Evolutionary conservation across 2,329 filamentous ascomycete species (phyloP).

Genomic region (Seiridium cupressi): DNA sequence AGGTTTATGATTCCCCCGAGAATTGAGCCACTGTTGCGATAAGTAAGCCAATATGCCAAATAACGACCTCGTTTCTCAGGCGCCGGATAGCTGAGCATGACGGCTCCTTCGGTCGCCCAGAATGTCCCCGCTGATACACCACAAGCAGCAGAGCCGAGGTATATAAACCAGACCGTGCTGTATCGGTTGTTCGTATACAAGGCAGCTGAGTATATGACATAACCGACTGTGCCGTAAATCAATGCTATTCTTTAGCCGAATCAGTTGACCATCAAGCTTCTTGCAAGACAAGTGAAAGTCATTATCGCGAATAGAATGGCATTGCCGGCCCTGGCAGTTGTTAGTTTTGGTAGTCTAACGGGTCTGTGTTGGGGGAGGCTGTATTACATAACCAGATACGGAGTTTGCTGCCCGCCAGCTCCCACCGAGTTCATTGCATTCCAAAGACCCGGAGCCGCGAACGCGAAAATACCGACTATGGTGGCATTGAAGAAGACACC

Average conservation of each 20-base stretch:
- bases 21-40: slow-evolving; percentile 14
- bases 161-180: slow-evolving; percentile 40
- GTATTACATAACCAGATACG: slow-evolving; percentile 25
- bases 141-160: slow-evolving; percentile 39
- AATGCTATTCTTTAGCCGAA: slow-evolving; percentile 17
- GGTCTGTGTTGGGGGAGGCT: background rate
- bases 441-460: slow-evolving; percentile 27
- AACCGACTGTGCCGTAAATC: slow-evolving; percentile 41
- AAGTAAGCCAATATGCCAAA: slow-evolving; percentile 19
- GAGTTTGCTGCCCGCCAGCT: slow-evolving; percentile 25
- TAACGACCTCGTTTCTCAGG: slow-evolving; percentile 7
- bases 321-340: slow-evolving; percentile 6
- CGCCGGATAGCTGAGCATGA: slow-evolving; percentile 9
- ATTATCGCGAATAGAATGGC: slow-evolving; percentile 9
- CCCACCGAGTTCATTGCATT: slow-evolving; percentile 29
- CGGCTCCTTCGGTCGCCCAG: slow-evolving; percentile 7
- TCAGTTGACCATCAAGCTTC: slow-evolving; percentile 7
- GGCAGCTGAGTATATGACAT: slow-evolving; percentile 39
- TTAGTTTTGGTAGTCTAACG: background rate
- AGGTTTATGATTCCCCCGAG: slow-evolving; percentile 16
- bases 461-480: slow-evolving; percentile 21
- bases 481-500: slow-evolving; percentile 27
- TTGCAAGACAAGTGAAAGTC: slow-evolving; percentile 4
- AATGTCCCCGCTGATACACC: slow-evolving; percentile 30
- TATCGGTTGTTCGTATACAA: slow-evolving; percentile 43